These are phyloP conservation scores for Cryptosporidium andersoni DNA, from an alignment of 169 alveolate genomes.

Conservation along the genomic window DNA sequence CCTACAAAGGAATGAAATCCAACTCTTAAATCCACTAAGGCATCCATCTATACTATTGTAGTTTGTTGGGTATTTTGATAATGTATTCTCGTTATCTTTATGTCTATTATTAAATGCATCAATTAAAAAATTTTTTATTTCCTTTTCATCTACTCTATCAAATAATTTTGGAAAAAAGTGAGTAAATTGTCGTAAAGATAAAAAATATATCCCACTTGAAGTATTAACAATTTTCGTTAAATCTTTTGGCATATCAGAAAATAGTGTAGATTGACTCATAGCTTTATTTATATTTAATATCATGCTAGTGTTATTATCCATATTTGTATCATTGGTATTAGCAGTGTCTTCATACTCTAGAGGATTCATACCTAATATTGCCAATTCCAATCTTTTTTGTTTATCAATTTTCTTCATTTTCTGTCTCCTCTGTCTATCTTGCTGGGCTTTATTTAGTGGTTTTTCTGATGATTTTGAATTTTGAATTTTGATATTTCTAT, in stretches of 20 bases:
- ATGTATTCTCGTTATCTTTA: neutral
- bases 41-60: slow-evolving; percentile 3
- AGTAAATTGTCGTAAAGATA: slow-evolving; percentile 23
- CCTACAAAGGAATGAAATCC: slow-evolving; percentile 29
- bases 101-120: neutral
- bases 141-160: neutral
- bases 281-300: slow-evolving; percentile 66
- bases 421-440: slow-evolving; percentile 74
- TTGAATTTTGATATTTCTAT: too few relatives aligned
- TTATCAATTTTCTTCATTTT: slow-evolving; percentile 75
- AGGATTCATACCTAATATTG: slow-evolving; percentile 76
- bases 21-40: slow-evolving; percentile 23
- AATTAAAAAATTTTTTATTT: slow-evolving; percentile 5
- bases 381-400: slow-evolving; percentile 79
- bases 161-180: slow-evolving; percentile 21
- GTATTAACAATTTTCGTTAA: neutral
- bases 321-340: slow-evolving; percentile 42
- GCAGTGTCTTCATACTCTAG: slow-evolving; percentile 26
- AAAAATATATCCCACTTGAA: neutral
- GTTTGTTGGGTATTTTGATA: neutral
- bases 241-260: slow-evolving; percentile 11
- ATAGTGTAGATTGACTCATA: slow-evolving; percentile 17
- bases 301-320: slow-evolving; percentile 65
- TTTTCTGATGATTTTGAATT: neutral
- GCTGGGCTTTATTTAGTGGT: slow-evolving; percentile 54